Evolutionary conservation across 495 filamentous ascomycete genomes (phyloP).

Genomic region (Chaetomium tenue): DNA sequence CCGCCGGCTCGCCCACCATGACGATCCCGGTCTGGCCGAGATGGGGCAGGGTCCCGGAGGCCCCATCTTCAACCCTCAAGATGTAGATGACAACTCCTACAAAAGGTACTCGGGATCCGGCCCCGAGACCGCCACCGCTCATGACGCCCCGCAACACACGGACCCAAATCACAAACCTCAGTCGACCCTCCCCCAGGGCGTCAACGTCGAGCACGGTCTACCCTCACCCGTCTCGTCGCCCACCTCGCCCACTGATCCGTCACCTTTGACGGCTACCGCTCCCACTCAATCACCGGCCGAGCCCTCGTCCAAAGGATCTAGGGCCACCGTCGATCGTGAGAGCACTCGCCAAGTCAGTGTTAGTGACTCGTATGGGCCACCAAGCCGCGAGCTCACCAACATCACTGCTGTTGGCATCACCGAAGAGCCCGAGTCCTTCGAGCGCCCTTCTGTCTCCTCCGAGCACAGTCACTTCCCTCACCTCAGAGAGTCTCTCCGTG

Average conservation of each 20-base stretch:
- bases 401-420: slow-evolving; percentile 32
- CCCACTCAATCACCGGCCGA: slow-evolving; percentile 12
- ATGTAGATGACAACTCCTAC: slow-evolving; percentile 25
- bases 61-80: slow-evolving; percentile 29
- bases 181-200: slow-evolving; percentile 26
- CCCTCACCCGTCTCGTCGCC: slow-evolving; percentile 34
- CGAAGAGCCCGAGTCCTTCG: slow-evolving; percentile 35
- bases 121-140: slow-evolving; percentile 16
- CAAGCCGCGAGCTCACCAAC: slow-evolving; percentile 30
- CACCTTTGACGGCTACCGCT: slow-evolving; percentile 18
- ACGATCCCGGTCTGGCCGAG: slow-evolving; percentile 33
- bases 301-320: slow-evolving; percentile 21
- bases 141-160: slow-evolving; percentile 23
- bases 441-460: slow-evolving; percentile 20
- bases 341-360: slow-evolving; percentile 33
- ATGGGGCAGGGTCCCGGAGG: slow-evolving; percentile 39
- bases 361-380: slow-evolving; percentile 32
- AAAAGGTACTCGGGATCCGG: slow-evolving; percentile 23
- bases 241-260: slow-evolving; percentile 24
- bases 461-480: slow-evolving; percentile 24
- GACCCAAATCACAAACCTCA: slow-evolving; percentile 23
- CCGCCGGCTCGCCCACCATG: slow-evolving; percentile 25
- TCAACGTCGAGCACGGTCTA: slow-evolving; percentile 29
- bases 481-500: slow-evolving; percentile 29
- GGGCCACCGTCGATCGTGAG: slow-evolving; percentile 27